A percentile compares a stretch with the other conserved stretches of the same genome.
These are phyloP conservation scores for Tubosaeta sp. DNA, from an alignment of 768 basidiomycete genomes.

Conservation along the genomic window DNA sequence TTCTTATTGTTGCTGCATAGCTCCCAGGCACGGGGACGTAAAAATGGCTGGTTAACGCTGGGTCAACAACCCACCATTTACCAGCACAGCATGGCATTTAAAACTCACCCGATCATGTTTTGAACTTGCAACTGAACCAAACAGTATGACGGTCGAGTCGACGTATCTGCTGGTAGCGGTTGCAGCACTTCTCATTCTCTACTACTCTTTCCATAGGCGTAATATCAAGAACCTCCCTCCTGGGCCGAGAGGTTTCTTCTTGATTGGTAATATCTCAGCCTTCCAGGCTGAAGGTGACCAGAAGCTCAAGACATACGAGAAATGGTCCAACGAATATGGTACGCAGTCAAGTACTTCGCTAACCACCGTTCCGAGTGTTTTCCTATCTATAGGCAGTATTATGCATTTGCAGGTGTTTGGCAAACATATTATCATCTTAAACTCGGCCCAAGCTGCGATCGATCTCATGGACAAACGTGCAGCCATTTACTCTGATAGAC, in stretches of 20 bases:
- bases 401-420: not conserved
- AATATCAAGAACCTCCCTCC: not conserved
- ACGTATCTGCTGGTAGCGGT: not conserved
- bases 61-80: too few species aligned
- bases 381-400: not conserved
- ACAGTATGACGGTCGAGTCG: not conserved
- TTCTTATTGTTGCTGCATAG: too few species aligned
- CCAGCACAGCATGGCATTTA: too few species aligned
- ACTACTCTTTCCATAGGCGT: not conserved
- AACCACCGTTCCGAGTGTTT: not conserved
- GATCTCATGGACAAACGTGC: conserved; percentile 6
- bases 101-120: too few species aligned
- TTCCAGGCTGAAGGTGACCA: not conserved
- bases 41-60: too few species aligned
- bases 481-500: conserved; percentile 2
- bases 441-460: conserved; percentile 22
- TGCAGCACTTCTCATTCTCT: not conserved
- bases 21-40: too few species aligned
- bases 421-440: conserved; percentile 29
- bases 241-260: not conserved
- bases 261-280: not conserved
- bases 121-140: too few species aligned
- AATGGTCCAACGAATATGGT: not conserved
- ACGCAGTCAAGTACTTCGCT: not conserved
- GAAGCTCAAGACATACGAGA: not conserved